Base-by-base conservation (phyloP, 2,329 filamentous ascomycete genomes). In the Pestalotiopsis sp. region DNA sequence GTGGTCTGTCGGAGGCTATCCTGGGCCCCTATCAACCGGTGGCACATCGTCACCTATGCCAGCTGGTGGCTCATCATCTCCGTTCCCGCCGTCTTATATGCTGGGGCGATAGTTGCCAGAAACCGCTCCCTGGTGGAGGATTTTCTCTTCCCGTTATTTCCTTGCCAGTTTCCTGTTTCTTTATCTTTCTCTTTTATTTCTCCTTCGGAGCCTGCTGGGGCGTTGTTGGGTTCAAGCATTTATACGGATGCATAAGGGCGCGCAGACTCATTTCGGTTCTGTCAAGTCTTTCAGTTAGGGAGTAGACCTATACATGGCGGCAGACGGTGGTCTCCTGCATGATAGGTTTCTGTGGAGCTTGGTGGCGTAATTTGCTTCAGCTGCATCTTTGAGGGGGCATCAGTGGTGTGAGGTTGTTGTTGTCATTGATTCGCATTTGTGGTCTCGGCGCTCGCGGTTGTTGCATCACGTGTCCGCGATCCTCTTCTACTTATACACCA, bases 361-460 rank as follows among this genome's bases (percentile, higher is more conserved):
- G 65, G 39, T 41, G 41, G 56, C 52, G 52, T 67, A 49, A 56
- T 36, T 49, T 67, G 61, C 61, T 78, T 72, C 69, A 71, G 72
- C 72, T 74, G 73, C 74, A 76, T 74, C 66, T 76, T 70, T 36
- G 31, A 36, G 31, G 72, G 74, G 71, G 74, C 73, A 75, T 78
- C 77, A 75, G 71, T 71, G 62, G 63, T 67, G 68, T 69, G 69
- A 72, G 71, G 71, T 70, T 74, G 69, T 72, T 74, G 69, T 66
- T 70, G 70, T 69, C 73, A 75, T 77, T 71, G 71, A 73, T 77
- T 68, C 71, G 71, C 72, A 78, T 76, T 36, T 36, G 31, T 36
- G 31, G 31, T 36, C 31, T 36, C 31, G 31, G 31, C 75, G 75
- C 74, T 63, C 73, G 76, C 75, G 75, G 76, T 73, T 72, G 75